These are phyloP conservation scores for Gentiana straminea DNA, from an alignment of 257 asterid species.

Conservation along the genomic window DNA sequence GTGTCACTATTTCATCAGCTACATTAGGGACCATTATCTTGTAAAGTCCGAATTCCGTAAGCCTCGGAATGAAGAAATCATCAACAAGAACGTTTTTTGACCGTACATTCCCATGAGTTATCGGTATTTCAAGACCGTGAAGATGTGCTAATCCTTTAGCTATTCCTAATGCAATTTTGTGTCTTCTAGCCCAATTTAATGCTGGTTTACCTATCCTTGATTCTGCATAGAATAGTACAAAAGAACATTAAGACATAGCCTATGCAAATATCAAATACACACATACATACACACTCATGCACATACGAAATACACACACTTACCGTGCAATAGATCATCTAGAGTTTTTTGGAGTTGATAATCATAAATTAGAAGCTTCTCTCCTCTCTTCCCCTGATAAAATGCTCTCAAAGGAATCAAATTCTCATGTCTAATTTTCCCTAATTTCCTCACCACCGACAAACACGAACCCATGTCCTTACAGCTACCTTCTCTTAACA, in stretches of 20 bases:
- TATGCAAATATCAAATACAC: no score
- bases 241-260: no score
- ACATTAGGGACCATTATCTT: slow-evolving; percentile 71
- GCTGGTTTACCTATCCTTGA: slow-evolving; percentile 83
- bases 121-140: slow-evolving; percentile 75
- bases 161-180: slow-evolving; percentile 81
- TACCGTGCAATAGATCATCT: slow-evolving; percentile 85
- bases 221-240: slow-evolving; percentile 29
- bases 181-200: slow-evolving; percentile 86
- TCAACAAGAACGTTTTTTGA: slow-evolving; percentile 82
- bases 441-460: slow-evolving; percentile 65
- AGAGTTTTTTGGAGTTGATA: slow-evolving; percentile 68
- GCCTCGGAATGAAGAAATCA: slow-evolving; percentile 64
- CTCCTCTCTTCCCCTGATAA: slow-evolving; percentile 96
- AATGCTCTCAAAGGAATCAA: slow-evolving; percentile 89
- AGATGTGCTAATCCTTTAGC: slow-evolving; percentile 90
- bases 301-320: background rate
- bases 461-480: slow-evolving; percentile 56
- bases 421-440: slow-evolving; percentile 79
- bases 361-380: slow-evolving; percentile 90
- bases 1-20: slow-evolving; percentile 72
- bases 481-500: slow-evolving; percentile 88
- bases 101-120: slow-evolving; percentile 80
- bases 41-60: slow-evolving; percentile 86
- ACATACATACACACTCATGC: no score